phyloP scores from a whole-genome alignment of 2,329 filamentous ascomycete species.

The Zymoseptoria tritici region DNA sequence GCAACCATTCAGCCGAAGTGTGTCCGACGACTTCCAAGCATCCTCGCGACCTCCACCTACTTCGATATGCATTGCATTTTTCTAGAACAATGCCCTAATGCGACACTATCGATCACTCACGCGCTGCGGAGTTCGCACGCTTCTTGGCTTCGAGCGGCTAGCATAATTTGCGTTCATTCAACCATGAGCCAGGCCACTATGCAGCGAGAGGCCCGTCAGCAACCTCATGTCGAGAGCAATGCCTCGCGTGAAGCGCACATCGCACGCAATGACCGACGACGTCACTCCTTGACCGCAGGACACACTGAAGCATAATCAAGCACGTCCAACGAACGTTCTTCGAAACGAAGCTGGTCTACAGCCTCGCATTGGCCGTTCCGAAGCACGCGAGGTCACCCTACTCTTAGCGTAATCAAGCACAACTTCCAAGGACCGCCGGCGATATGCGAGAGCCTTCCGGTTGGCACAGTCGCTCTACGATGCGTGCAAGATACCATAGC shows the following conservation, averaged over 20 bases:
- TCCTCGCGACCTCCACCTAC: too few species aligned
- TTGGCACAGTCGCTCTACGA: not conserved
- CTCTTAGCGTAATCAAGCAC: not conserved
- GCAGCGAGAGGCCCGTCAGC: not conserved
- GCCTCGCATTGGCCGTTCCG: not conserved
- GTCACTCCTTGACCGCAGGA: not conserved
- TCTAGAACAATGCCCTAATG: not conserved
- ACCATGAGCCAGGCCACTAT: not conserved
- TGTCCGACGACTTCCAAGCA: not conserved
- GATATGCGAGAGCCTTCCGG: not conserved
- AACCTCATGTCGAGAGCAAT: not conserved
- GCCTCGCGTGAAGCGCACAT: not conserved
- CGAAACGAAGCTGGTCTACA: not conserved
- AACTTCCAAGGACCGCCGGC: not conserved
- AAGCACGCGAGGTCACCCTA: not conserved
- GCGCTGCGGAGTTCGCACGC: not conserved
- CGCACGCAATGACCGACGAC: not conserved
- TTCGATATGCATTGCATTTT: not conserved
- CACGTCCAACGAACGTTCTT: not conserved
- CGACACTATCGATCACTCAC: not conserved
- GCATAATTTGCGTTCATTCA: not conserved
- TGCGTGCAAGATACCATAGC: not conserved
- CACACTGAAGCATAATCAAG: not conserved
- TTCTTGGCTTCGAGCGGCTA: not conserved
- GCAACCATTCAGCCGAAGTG: not conserved